Evolutionary conservation across 2,329 filamentous ascomycete species (phyloP), one percentile per base, ranked within the genome.

Genomic region (Pestalotiopsis sp.): DNA sequence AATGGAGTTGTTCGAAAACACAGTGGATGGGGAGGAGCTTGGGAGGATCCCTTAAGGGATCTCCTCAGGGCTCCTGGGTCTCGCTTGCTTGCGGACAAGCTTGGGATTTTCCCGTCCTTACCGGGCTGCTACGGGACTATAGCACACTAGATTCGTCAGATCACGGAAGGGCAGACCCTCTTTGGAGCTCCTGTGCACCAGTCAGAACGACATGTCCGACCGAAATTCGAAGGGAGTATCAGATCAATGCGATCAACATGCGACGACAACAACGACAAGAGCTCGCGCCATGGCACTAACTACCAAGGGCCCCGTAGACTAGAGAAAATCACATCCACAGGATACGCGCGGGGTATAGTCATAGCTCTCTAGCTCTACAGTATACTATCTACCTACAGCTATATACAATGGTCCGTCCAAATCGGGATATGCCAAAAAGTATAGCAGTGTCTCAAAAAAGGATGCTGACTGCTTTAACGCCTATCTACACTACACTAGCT

Each of bases 31-130:
- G 7, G 31, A 36, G 31, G 31, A 36, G 31, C 31, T 36, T 36
- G 31, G 31, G 31, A 36, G 31, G 31, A 36, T 36, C 31, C 31
- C 31, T 36, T 36, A 36, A 49, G 41, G 36, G 56, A 60, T 52
- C 57, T 20, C 25, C 66, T 66, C 64, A 49, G 62, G 66, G 57
- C 66, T 67, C 66, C 66, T 36, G 27, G 66, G 66, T 63, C 41
- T 67, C 57, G 58, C 40, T 62, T 40, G 20, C 17, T 23, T 14
- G 6, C 45, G 41, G 52, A 59, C 52, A 58, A 58, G 25, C 14
- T n/a, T n/a, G 13, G 41, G 36, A 20, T 41, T 25, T 58, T 9
- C 66, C 58, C 59, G 66, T 67, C 58, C 58, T 14, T 62, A 38
- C 57, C 66, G 66, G 45, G 45, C 45, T 52, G 20, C 45, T 36